phyloP scores from a whole-genome alignment of 1,284 basidiomycete species.

The Leccinum pachyderme region DNA sequence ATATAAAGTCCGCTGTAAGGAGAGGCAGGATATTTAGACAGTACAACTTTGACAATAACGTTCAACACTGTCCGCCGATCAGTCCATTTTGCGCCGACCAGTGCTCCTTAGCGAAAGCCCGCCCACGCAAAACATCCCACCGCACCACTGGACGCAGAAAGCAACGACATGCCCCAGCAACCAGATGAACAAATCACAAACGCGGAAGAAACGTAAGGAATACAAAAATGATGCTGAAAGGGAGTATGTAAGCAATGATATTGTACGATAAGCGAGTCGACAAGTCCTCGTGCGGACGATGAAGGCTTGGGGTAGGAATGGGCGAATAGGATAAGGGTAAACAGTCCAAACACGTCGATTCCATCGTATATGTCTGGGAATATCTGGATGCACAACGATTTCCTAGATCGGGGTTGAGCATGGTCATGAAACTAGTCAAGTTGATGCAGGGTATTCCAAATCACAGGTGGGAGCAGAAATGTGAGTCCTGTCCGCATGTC shows the following conservation, averaged over 20 bases:
- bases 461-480: conserved; percentile 1
- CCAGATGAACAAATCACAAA: conserved; percentile 3
- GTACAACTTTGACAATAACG: conserved; percentile 23
- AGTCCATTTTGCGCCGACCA: background rate
- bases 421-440: conserved; percentile 1
- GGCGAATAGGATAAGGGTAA: conserved; percentile 26
- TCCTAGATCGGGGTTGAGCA: conserved; percentile 25
- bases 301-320: conserved; percentile 27
- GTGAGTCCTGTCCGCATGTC: conserved; percentile 8
- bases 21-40: background rate
- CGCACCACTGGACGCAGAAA: conserved; percentile 1
- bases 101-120: background rate
- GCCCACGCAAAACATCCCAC: background rate
- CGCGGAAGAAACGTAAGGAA: conserved; percentile 4
- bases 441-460: conserved; percentile 10
- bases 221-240: conserved; percentile 29
- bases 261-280: conserved; percentile 28
- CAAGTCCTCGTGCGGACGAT: conserved; percentile 25
- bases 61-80: conserved; percentile 16
- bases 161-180: conserved; percentile 2
- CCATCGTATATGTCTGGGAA: conserved; percentile 22
- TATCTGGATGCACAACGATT: conserved; percentile 24
- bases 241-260: conserved; percentile 27
- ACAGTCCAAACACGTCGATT: conserved; percentile 19
- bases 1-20: conserved; percentile 24